phyloP scores from a whole-genome alignment of 306 rosid genomes.

The Inga laurina region DNA sequence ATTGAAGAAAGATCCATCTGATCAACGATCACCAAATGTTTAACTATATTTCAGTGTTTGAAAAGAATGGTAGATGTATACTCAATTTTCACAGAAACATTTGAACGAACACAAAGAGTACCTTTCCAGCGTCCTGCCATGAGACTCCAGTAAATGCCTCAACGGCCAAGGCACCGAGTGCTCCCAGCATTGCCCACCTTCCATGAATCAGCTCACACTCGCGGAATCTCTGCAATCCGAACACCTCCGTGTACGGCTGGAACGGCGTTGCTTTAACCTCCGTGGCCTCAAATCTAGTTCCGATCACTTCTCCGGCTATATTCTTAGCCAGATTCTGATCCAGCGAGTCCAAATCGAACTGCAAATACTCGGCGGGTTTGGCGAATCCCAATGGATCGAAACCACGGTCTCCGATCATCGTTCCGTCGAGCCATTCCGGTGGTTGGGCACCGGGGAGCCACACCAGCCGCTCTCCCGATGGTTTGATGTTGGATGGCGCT shows the following conservation, averaged over 20 bases:
- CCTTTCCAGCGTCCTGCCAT: conserved; percentile 97
- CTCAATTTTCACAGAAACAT: neutral
- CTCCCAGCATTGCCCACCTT: conserved; percentile 85
- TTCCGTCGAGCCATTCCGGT: conserved; percentile 82
- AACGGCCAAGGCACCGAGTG: conserved; percentile 78
- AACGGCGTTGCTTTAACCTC: conserved; percentile 70
- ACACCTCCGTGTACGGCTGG: conserved; percentile 82
- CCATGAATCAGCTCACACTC: conserved; percentile 85
- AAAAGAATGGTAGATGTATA: neutral
- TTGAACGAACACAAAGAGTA: neutral
- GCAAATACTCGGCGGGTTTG: conserved; percentile 74
- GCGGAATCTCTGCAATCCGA: conserved; percentile 78
- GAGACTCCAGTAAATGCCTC: conserved; percentile 77
- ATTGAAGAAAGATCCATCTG: neutral
- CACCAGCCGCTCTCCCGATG: conserved; percentile 40
- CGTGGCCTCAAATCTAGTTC: conserved; percentile 50
- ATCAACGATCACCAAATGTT: neutral
- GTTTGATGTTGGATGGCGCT: neutral
- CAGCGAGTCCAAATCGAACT: conserved; percentile 67
- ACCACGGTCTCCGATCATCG: conserved; percentile 66
- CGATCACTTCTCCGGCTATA: conserved; percentile 57
- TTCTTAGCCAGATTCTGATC: conserved; percentile 90
- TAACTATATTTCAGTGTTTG: neutral
- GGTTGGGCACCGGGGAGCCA: conserved; percentile 65
- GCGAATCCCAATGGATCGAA: conserved; percentile 70